These are phyloP conservation scores for Fallopia convolvulus DNA, from an alignment of 148 eudicot genomes.

Conservation along the genomic window DNA sequence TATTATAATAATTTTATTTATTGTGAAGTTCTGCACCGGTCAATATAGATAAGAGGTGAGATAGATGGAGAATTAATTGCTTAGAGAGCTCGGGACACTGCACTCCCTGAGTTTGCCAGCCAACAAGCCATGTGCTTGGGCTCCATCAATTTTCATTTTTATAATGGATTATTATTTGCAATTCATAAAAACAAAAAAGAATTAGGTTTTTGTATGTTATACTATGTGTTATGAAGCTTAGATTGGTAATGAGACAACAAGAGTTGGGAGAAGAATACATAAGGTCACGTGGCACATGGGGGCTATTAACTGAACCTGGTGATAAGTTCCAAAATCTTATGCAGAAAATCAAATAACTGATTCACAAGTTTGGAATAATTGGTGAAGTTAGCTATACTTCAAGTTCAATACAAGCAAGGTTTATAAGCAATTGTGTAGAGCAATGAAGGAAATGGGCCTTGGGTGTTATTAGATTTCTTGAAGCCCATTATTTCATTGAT, in stretches of 20 bases:
- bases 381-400: neutral
- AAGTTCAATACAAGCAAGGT: neutral
- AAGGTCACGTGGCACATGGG: neutral
- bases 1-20: neutral
- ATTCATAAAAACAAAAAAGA: neutral
- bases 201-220: neutral
- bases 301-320: neutral
- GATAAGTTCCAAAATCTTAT: neutral
- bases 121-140: constrained; percentile 13
- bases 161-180: neutral
- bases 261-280: neutral
- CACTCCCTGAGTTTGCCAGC: neutral
- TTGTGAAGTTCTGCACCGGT: neutral
- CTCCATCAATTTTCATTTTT: neutral
- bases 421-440: no score
- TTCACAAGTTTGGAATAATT: neutral
- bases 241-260: neutral
- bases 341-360: no score
- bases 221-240: neutral
- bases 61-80: constrained; percentile 2
- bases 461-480: neutral
- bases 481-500: neutral
- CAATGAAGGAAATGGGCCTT: no score
- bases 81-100: neutral
- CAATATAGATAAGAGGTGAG: neutral